Evolutionary conservation across 306 rosid species (phyloP).

Genomic region (Castanea sativa): DNA sequence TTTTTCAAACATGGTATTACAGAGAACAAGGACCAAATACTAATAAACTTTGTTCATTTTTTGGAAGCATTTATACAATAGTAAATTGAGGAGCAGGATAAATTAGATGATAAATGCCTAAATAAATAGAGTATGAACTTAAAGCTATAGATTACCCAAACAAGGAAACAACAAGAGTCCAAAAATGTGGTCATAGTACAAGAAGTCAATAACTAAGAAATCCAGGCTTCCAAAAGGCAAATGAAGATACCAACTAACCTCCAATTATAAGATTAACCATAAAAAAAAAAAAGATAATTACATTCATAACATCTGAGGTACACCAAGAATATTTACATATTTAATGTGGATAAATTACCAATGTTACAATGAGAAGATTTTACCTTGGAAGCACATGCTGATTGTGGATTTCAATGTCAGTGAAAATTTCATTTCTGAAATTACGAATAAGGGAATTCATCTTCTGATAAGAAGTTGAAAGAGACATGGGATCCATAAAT

Average conservation of each 20-base stretch:
- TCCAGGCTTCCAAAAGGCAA: not conserved
- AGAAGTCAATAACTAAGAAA: too few species aligned
- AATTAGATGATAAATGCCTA: too few species aligned
- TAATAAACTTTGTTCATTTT: too few species aligned
- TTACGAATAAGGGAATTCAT: slow-evolving; percentile 27
- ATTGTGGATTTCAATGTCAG: slow-evolving; percentile 33
- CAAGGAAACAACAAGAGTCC: too few species aligned
- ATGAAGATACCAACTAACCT: not conserved
- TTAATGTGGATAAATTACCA: not conserved
- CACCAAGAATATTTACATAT: not conserved
- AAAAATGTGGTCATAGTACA: too few species aligned
- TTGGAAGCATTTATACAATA: too few species aligned
- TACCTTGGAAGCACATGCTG: slow-evolving; percentile 41
- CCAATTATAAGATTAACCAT: not conserved
- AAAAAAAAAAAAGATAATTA: not conserved
- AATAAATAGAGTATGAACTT: too few species aligned
- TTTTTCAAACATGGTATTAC: too few species aligned
- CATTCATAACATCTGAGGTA: not conserved
- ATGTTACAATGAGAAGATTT: not conserved
- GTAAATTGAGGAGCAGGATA: too few species aligned
- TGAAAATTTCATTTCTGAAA: slow-evolving; percentile 32
- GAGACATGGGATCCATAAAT: slow-evolving; percentile 10
- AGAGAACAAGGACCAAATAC: too few species aligned
- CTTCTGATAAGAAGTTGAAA: slow-evolving; percentile 20
- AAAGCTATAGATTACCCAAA: too few species aligned